Percentiles rank a stretch among this genome's conserved stretches.
phyloP scores from a whole-genome alignment of 371 early-diverging fungal genomes.

The Mucor plumbeus region DNA sequence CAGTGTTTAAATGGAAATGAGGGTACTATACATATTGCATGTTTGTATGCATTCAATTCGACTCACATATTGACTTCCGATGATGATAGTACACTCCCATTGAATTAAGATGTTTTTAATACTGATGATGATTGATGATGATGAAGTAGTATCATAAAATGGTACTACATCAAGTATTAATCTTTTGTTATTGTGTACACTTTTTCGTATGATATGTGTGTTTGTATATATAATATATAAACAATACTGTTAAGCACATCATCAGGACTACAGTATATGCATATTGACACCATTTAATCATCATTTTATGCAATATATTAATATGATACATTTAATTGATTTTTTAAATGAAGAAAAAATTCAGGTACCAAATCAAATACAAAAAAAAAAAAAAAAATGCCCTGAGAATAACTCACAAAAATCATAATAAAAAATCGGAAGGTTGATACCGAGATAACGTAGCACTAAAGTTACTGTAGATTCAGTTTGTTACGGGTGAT shows the following conservation, averaged over 20 bases:
- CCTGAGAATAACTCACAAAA: background rate
- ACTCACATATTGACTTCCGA: no score
- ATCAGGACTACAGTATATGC: background rate
- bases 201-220: background rate
- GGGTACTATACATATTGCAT: background rate
- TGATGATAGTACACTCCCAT: no score
- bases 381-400: background rate
- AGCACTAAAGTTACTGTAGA: conserved; percentile 17
- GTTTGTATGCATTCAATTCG: background rate
- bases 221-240: background rate
- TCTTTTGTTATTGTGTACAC: conserved; percentile 10
- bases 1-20: background rate
- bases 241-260: background rate
- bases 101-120: no score
- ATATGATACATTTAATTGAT: background rate
- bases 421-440: background rate
- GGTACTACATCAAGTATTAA: conserved; percentile 1
- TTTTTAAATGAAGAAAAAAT: no score
- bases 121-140: no score
- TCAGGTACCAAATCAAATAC: background rate
- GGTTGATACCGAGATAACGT: conserved; percentile 11
- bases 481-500: background rate
- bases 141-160: background rate
- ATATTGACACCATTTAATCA: conserved; percentile 3
- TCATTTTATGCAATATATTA: background rate